These are phyloP conservation scores for Suhomyces canberraensis DNA, from an alignment of 805 yeast genomes.

Conservation along the genomic window DNA sequence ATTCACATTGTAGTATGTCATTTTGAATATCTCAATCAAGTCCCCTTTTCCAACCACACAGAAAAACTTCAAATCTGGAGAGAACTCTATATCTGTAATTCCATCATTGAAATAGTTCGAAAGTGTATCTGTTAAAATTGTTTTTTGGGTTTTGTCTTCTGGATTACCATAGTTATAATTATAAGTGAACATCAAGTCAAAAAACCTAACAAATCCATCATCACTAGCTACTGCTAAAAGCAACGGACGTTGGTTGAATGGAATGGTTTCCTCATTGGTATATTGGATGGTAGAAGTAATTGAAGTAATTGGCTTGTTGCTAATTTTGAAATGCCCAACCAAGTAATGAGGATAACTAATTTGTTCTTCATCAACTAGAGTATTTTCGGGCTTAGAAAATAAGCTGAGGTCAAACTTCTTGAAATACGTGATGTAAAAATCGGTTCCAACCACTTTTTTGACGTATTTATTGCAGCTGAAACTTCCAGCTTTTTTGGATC, in stretches of 20 bases:
- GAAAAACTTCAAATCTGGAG: constrained; percentile 47
- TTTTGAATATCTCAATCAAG: constrained; percentile 36
- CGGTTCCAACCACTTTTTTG: constrained; percentile 20
- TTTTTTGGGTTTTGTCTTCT: constrained; percentile 15
- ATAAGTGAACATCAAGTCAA: constrained; percentile 45
- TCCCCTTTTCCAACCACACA: constrained; percentile 55
- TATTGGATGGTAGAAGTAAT: constrained; percentile 32
- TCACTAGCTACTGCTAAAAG: constrained; percentile 54
- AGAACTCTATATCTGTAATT: constrained; percentile 45
- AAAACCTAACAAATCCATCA: constrained; percentile 60
- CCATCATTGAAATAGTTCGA: constrained; percentile 68
- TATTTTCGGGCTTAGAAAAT: not conserved
- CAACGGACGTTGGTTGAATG: constrained; percentile 33
- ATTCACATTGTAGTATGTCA: constrained; percentile 40
- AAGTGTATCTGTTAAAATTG: constrained; percentile 46
- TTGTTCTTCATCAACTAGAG: not conserved
- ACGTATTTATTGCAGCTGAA: constrained; percentile 6
- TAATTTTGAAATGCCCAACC: constrained; percentile 61
- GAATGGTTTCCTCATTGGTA: constrained; percentile 3
- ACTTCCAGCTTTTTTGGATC: constrained; percentile 1
- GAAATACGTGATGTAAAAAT: constrained; percentile 34
- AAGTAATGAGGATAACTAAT: constrained; percentile 8
- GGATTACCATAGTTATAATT: constrained; percentile 25
- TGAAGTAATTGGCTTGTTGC: constrained; percentile 55
- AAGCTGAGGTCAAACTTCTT: constrained; percentile 34